phyloP scores from a whole-genome alignment of 148 eudicot genomes.

The Diospyros lotus region DNA sequence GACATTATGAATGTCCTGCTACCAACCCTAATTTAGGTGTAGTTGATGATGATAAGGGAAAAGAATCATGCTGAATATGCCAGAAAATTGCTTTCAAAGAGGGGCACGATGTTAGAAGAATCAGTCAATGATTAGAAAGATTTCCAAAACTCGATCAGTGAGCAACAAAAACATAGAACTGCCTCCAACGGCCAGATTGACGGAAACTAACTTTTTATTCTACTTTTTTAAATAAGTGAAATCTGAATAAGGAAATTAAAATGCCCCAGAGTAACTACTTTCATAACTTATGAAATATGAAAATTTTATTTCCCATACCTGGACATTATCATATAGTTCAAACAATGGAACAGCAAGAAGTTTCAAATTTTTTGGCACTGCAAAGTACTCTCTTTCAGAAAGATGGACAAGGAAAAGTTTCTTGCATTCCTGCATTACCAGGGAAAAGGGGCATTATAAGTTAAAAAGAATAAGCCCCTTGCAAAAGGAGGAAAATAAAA shows the following conservation, averaged over 20 bases:
- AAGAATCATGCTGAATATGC: too few species aligned
- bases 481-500: neutral
- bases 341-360: slow-evolving; percentile 94
- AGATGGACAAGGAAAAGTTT: slow-evolving; percentile 84
- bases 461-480: neutral
- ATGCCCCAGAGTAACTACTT: neutral
- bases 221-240: too few species aligned
- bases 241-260: neutral
- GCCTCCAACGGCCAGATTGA: too few species aligned
- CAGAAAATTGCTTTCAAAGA: too few species aligned
- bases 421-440: slow-evolving; percentile 81
- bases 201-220: neutral
- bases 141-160: too few species aligned
- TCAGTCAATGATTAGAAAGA: too few species aligned
- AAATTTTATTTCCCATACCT: slow-evolving; percentile 38
- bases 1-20: too few species aligned
- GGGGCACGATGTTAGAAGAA: too few species aligned
- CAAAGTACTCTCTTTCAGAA: slow-evolving; percentile 89
- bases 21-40: too few species aligned
- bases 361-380: slow-evolving; percentile 91
- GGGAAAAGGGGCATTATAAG: neutral
- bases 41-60: too few species aligned
- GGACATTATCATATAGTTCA: slow-evolving; percentile 94
- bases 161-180: neutral
- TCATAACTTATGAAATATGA: neutral